Evolutionary conservation across 2,329 filamentous ascomycete species (phyloP), one percentile per base, ranked within the genome.

Genomic region (Penicillium sp.): DNA sequence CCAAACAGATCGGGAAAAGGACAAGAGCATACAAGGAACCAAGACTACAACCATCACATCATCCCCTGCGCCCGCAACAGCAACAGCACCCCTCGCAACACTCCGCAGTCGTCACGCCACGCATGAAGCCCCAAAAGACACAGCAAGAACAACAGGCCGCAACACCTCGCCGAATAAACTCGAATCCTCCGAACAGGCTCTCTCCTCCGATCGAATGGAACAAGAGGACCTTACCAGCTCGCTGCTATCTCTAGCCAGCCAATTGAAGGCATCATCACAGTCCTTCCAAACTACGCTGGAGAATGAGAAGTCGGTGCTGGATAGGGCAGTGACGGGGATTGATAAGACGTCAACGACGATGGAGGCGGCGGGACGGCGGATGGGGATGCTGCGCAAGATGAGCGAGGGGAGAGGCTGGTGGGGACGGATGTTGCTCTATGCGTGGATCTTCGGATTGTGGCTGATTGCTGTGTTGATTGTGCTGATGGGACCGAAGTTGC

Each of bases 351-450:
- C 86, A 51, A 73, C 78, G 40, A 84, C 84, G 15, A 86, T 97
- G 80, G 84, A 90, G 52, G 81, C 82, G 1, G 89, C 91, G 3
- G 82, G 83, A 46, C 81, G 82, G 55, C 77, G 83, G 55, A 95
- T 97, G 88, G 86, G 88, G 1, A 78, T 81, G 62, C 69, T 97
- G 65, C 77, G 82, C 59, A 79, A 79, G 45, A 89, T 95, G 83
- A 89, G 86, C 13, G 92, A 96, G 73, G 91, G 90, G 3, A 85
- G 86, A 66, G 90, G 90, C 0, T 95, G 87, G 87, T 89, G 81
- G 82, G 90, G 87, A 5, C 75, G 91, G 45, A 81, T 95, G 75
- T 77, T 92, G 72, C 76, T 96, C 53, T 95, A 93, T 75, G 86
- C 78, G 33, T 87, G 88, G 79, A 90, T 96, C 42, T 87, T 85